phyloP scores from a whole-genome alignment of 306 rosid species.

The Malus sylvestris region DNA sequence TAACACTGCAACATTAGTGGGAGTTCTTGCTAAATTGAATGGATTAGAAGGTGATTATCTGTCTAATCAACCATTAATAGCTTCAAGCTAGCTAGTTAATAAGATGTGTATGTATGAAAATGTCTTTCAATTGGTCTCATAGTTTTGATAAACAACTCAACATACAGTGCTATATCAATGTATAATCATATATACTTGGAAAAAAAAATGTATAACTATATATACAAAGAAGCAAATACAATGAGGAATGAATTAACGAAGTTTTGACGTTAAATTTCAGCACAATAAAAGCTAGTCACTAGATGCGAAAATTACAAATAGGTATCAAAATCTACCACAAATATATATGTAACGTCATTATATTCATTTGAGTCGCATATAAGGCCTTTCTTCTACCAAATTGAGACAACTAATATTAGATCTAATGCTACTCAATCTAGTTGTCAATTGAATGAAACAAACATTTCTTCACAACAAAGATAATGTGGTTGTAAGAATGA shows the following conservation, averaged over 20 bases:
- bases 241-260: neutral
- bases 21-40: conserved; percentile 58
- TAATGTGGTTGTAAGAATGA: too few species aligned
- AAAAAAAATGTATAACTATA: neutral
- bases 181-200: neutral
- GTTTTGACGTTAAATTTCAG: too few species aligned
- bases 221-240: neutral
- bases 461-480: too few species aligned
- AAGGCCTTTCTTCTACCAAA: too few species aligned
- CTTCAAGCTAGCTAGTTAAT: neutral
- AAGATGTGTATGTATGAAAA: neutral
- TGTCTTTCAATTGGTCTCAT: neutral
- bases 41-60: neutral
- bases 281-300: too few species aligned
- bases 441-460: too few species aligned
- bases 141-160: neutral
- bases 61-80: neutral
- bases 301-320: too few species aligned
- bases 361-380: too few species aligned
- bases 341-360: too few species aligned
- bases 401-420: too few species aligned
- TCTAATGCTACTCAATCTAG: too few species aligned
- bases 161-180: neutral
- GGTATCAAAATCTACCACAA: too few species aligned
- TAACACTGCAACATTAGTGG: conserved; percentile 64